phyloP scores from a whole-genome alignment of 2,329 filamentous ascomycete species.

The Cryphonectria radicalis region DNA sequence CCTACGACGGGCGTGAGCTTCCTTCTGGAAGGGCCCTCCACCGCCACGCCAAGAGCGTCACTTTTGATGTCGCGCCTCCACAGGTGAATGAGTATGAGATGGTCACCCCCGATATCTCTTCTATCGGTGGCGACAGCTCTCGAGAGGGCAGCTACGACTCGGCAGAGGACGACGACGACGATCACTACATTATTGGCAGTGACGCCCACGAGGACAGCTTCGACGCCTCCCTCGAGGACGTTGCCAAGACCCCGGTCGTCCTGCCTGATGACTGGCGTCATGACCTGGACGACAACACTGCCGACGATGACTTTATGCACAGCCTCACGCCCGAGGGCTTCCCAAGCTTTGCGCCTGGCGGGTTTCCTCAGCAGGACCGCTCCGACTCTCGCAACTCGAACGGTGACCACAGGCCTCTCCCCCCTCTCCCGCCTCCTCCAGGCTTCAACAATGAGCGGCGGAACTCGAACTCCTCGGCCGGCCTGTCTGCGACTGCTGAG shows the following conservation, averaged over 20 bases:
- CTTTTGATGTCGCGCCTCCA: constrained; percentile 90
- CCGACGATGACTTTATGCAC: constrained; percentile 71
- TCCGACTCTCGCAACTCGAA: constrained; percentile 78
- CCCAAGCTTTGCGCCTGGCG: constrained; percentile 48
- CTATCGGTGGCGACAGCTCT: constrained; percentile 84
- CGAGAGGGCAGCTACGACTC: constrained; percentile 93
- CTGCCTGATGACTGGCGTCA: constrained; percentile 95
- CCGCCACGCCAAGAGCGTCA: constrained; percentile 94
- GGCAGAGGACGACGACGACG: constrained; percentile 73
- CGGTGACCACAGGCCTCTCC: constrained; percentile 81
- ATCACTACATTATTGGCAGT: constrained; percentile 58
- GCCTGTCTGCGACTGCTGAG: constrained; percentile 74
- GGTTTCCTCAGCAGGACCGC: constrained; percentile 62
- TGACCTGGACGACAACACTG: constrained; percentile 44
- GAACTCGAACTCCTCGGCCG: constrained; percentile 61
- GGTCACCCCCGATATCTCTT: constrained; percentile 95
- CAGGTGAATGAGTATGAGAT: constrained; percentile 98
- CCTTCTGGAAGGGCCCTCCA: constrained; percentile 71
- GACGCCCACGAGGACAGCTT: constrained; percentile 84
- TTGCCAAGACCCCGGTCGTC: constrained; percentile 97
- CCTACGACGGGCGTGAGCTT: constrained; percentile 60
- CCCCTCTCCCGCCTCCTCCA: constrained; percentile 69
- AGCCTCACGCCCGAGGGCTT: constrained; percentile 67
- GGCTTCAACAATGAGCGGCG: constrained; percentile 51
- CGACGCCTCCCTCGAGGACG: constrained; percentile 92